Evolutionary conservation across 768 basidiomycete species (phyloP).

Genomic region (Hypsizygus marmoreus): DNA sequence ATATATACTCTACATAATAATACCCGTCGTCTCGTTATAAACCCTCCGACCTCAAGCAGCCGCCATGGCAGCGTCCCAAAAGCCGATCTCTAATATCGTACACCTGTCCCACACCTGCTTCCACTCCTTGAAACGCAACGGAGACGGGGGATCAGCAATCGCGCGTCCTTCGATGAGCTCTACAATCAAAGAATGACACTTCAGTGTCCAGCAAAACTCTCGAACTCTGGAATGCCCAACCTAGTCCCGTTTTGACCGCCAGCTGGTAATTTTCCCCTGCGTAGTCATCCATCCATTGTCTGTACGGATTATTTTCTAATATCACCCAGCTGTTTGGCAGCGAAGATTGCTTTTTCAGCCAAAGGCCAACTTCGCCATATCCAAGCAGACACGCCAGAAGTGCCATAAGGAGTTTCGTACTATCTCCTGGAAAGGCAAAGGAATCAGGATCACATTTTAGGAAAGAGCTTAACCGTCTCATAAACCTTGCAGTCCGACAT

Average conservation of each 20-base stretch:
- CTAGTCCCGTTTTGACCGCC: conserved; percentile 73
- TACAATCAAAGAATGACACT: conserved; percentile 28
- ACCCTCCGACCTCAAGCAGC: conserved; percentile 12
- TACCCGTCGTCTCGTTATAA: no score
- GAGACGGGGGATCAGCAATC: conserved; percentile 62
- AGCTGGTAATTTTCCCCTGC: conserved; percentile 67
- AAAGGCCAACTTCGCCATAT: conserved; percentile 90
- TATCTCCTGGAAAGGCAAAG: conserved; percentile 53
- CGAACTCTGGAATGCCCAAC: conserved; percentile 41
- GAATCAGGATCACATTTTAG: no score
- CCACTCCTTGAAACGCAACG: conserved; percentile 63
- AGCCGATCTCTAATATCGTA: conserved; percentile 75
- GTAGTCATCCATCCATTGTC: conserved; percentile 80
- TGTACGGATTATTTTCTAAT: conserved; percentile 73
- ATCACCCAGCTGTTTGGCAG: conserved; percentile 54
- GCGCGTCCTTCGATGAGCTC: conserved; percentile 75
- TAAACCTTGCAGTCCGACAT: conserved; percentile 71
- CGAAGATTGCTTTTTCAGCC: conserved; percentile 63
- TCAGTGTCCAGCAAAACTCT: conserved; percentile 5
- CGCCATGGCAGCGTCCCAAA: conserved; percentile 75
- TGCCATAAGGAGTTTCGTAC: conserved; percentile 73
- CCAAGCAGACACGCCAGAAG: conserved; percentile 86
- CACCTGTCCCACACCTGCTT: conserved; percentile 73
- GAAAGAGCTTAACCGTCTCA: neutral
- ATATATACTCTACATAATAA: no score